A percentile compares a stretch with the other conserved stretches of the same genome.
Conservation (phyloP, 768 basidiomycete genomes). For the Boletales sp. region DNA sequence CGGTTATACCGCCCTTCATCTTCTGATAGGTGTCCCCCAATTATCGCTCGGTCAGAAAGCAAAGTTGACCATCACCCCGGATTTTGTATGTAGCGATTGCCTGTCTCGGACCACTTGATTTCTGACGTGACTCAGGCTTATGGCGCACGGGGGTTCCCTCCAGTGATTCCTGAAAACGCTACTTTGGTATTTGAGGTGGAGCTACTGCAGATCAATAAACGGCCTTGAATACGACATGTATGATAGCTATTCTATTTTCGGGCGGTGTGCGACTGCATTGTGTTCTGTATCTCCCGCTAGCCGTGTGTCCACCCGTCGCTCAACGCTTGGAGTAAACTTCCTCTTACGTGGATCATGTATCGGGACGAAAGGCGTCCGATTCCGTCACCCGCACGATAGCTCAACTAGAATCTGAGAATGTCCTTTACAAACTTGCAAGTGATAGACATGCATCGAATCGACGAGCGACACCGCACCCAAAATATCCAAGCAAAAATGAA, state of each 20-base stretch:
- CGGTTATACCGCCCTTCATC: neutral
- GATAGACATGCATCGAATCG: too few species aligned
- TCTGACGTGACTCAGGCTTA: conserved; percentile 50
- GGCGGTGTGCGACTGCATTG: conserved; percentile 16
- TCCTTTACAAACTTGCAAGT: too few species aligned
- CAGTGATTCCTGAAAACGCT: conserved; percentile 74
- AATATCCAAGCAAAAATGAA: too few species aligned
- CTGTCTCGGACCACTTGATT: neutral
- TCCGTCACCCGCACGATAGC: too few species aligned
- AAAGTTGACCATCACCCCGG: conserved; percentile 59
- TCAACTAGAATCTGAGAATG: too few species aligned
- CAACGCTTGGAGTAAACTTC: neutral
- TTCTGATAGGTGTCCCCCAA: conserved; percentile 61
- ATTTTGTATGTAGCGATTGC: conserved; percentile 56
- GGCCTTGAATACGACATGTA: conserved; percentile 18
- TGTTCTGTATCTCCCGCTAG: conserved; percentile 24
- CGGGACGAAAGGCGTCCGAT: neutral
- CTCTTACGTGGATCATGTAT: neutral
- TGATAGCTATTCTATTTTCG: conserved; percentile 10
- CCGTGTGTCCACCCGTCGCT: conserved; percentile 7
- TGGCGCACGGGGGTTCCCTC: conserved; percentile 70
- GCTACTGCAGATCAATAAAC: conserved; percentile 56
- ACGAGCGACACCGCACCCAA: too few species aligned
- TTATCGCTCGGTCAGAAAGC: conserved; percentile 79
- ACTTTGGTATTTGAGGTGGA: conserved; percentile 83